A percentile compares a stretch with the other conserved stretches of the same genome.
Evolutionary conservation across 176 grass and related monocot genomes (phyloP).

Genomic region (Ananas comosus): DNA sequence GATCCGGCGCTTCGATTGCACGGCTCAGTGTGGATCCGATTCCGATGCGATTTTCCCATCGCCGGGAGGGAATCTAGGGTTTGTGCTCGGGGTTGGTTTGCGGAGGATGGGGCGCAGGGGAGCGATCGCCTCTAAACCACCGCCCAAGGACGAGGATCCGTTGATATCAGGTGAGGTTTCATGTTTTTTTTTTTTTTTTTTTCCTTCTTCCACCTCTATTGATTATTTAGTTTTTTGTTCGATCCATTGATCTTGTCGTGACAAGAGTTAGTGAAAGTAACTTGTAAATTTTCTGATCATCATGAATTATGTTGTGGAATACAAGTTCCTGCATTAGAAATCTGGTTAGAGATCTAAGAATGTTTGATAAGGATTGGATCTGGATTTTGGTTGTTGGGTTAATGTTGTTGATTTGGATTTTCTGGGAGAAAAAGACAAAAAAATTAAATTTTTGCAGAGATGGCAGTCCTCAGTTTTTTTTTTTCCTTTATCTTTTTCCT

Average conservation of each 20-base stretch:
- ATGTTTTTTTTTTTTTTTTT: slow-evolving; percentile 8
- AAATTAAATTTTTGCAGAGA: neutral
- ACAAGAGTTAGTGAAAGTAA: no score
- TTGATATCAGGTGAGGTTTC: slow-evolving; percentile 39
- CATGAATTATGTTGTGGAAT: neutral
- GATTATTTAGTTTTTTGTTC: neutral
- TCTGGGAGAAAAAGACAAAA: neutral
- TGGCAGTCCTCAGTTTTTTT: neutral
- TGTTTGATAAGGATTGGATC: neutral
- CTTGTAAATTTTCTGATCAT: no score
- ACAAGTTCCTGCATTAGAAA: neutral
- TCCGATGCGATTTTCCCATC: neutral
- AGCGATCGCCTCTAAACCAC: slow-evolving; percentile 2
- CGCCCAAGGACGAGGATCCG: slow-evolving; percentile 28
- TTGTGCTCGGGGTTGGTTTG: neutral
- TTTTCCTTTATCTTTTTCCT: neutral
- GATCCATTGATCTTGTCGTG: no score
- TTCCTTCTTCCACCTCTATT: slow-evolving; percentile 6
- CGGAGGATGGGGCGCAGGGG: slow-evolving; percentile 31
- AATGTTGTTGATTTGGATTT: neutral
- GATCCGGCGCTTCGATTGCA: slow-evolving; percentile 10
- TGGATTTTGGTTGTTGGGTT: slow-evolving; percentile 2
- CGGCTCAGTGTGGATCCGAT: neutral
- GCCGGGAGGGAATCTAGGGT: slow-evolving; percentile 10
- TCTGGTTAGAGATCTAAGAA: neutral